Percentiles rank a stretch among this genome's conserved stretches.
phyloP scores from a whole-genome alignment of 441 rosid genomes.

The Pelargonium cotyledonis region DNA sequence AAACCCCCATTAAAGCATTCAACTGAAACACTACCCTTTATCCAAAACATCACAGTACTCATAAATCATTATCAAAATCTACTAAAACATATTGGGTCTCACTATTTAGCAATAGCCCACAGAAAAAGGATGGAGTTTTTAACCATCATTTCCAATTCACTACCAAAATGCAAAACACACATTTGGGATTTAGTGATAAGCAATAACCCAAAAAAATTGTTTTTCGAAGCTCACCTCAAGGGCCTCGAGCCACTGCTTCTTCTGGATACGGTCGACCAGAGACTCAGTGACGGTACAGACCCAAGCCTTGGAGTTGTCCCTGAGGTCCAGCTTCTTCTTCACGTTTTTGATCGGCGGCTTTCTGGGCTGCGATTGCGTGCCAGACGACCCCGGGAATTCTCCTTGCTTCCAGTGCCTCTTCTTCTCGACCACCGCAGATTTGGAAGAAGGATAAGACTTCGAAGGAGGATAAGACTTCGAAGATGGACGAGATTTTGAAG shows the following conservation, averaged over 20 bases:
- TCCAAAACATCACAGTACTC: not conserved
- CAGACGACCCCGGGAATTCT: constrained; percentile 60
- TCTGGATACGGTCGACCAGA: constrained; percentile 58
- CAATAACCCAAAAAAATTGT: not conserved
- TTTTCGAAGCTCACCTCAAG: constrained; percentile 45
- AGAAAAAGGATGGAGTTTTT: no score
- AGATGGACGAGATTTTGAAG: not conserved
- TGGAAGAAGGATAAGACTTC: constrained; percentile 14
- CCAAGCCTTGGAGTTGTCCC: constrained; percentile 59
- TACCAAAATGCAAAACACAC: not conserved
- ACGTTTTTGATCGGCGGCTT: constrained; percentile 57
- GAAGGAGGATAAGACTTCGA: not conserved
- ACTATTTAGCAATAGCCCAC: not conserved
- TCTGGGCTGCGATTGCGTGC: constrained; percentile 22
- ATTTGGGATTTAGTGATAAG: not conserved
- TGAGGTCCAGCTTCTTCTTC: constrained; percentile 65
- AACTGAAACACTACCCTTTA: not conserved
- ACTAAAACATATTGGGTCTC: not conserved
- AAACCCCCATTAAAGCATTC: not conserved
- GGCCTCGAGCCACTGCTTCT: constrained; percentile 72
- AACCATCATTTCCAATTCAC: no score
- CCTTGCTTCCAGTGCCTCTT: constrained; percentile 75
- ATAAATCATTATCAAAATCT: not conserved
- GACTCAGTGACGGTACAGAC: constrained; percentile 67
- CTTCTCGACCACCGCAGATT: constrained; percentile 30